A percentile compares a stretch with the other conserved stretches of the same genome.
Conservation (phyloP, 805 yeast species). For the Barnettozyma californica region DNA sequence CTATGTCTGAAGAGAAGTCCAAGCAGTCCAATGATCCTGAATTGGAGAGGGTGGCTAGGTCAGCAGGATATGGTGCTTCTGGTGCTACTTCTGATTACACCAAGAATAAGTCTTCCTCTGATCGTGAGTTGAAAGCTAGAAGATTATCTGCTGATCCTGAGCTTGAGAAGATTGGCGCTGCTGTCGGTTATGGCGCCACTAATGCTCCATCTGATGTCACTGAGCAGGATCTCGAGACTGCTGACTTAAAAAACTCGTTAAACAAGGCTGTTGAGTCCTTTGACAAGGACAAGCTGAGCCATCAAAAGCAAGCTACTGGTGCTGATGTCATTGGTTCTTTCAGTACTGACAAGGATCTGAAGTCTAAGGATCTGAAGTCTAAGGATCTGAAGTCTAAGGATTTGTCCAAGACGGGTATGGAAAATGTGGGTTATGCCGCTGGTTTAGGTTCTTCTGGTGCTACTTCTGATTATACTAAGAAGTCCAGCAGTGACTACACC, state of each 20-base stretch:
- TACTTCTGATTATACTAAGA: not conserved
- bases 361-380: not conserved
- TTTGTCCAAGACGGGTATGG: not conserved
- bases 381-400: not conserved
- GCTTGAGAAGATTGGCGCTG: slow-evolving; percentile 1
- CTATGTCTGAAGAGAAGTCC: not conserved
- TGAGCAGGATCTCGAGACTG: not conserved
- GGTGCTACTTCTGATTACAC: slow-evolving; percentile 4
- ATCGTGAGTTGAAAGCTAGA: not conserved
- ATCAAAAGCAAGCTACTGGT: not conserved
- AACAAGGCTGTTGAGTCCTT: not conserved
- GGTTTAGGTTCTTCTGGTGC: slow-evolving; percentile 11
- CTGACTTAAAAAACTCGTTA: not conserved
- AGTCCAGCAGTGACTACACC: not conserved
- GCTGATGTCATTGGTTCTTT: not conserved
- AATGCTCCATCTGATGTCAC: slow-evolving; percentile 1
- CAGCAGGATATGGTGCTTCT: slow-evolving; percentile 8
- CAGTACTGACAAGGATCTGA: not conserved
- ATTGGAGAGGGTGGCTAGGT: not conserved
- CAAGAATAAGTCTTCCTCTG: not conserved
- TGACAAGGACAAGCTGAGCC: not conserved
- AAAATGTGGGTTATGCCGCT: slow-evolving; percentile 10
- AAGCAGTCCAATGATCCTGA: not conserved
- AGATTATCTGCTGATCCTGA: slow-evolving; percentile 1
- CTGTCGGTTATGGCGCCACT: slow-evolving; percentile 4